Base-by-base conservation (phyloP, 1,284 basidiomycete species). In the Malassezia sp. region DNA sequence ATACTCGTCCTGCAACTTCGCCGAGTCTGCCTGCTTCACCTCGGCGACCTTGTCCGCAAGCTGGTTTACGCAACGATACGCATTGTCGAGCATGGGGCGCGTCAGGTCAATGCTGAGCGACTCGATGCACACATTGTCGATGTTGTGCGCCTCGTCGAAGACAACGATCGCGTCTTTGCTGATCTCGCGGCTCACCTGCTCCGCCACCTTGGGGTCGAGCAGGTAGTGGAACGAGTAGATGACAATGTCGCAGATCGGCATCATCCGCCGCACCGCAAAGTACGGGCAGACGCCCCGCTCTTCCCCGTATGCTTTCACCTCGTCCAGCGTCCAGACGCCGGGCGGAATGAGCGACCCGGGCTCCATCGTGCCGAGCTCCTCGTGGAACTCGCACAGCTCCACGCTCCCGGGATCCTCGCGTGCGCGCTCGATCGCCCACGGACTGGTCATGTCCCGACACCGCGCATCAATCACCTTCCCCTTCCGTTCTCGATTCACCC, bases 161-260 rank as follows among this genome's bases (percentile, higher is more conserved):
- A 99, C 90, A 35, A 99, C 90, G 48, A 99, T 99, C 33, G 88
- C 82, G 69, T 97, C 93, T 61, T 96, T 96, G 24, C 85, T 87
- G 74, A 97, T 78, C 70, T 97, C 91, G 64, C 88, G 90, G 5
- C 90, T 96, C 11, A 99, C 93, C 74, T 96, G 90, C 63, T 97
- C 91, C 0, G 93, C 93, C 31, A 99, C 89, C 73, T 99, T 99
- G 0, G 93, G 93, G 73, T 99, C 93, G 34, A 99, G 79, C 20
- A 99, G 77, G 71, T 99, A 99, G 71, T 97, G 93, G 74, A 97
- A 99, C 26, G 91, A 96, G 72, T 96, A 99, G 71, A 99, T 96
- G 71, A 99, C 80, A 54, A 97, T 78, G 71, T 95, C 86, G 45
- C 87, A 85, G 68, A 90, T 93, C 0, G 88, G 83, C 78, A 99